Evolutionary conservation across 352 stramenopile species (phyloP).

Genomic region (Globisporangium yorkense): DNA sequence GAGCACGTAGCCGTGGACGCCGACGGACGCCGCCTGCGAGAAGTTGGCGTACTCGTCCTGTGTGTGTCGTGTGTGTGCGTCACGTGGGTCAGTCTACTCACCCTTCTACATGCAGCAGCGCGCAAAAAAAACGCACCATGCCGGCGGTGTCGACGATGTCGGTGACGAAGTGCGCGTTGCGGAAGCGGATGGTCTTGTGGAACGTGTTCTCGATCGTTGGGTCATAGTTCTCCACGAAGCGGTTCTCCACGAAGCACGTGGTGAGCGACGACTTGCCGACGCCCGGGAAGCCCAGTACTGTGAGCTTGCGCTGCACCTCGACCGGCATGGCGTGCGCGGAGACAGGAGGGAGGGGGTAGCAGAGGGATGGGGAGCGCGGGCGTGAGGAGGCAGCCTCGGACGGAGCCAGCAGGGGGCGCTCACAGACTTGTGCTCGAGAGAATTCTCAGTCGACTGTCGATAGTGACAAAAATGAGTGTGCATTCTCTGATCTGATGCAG

Average conservation of each 20-base stretch:
- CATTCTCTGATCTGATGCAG: too few relatives aligned
- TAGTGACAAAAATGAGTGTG: too few relatives aligned
- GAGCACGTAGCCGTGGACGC: conserved; percentile 94
- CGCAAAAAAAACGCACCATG: conserved; percentile 61
- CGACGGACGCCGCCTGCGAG: conserved; percentile 93
- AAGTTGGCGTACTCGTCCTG: conserved; percentile 96
- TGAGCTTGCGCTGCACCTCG: conserved; percentile 95
- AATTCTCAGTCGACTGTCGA: too few relatives aligned
- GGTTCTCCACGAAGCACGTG: conserved; percentile 93
- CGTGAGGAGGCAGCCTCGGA: too few relatives aligned
- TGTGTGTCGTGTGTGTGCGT: neutral
- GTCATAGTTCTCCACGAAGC: conserved; percentile 92
- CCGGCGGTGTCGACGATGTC: conserved; percentile 97
- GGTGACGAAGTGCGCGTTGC: conserved; percentile 95
- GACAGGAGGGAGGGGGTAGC: neutral
- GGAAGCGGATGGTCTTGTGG: conserved; percentile 95
- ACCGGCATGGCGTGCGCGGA: conserved; percentile 51
- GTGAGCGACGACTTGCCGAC: conserved; percentile 95
- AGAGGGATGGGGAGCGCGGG: neutral
- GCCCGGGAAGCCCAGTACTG: conserved; percentile 91
- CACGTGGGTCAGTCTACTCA: neutral
- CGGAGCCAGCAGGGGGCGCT: too few relatives aligned
- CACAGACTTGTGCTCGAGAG: too few relatives aligned
- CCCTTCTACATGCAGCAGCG: too few relatives aligned
- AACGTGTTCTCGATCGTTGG: conserved; percentile 96